Percentiles rank a stretch among this genome's conserved stretches.
These are phyloP conservation scores for Nakazawaea pomicola DNA, from an alignment of 805 yeast genomes.

Conservation along the genomic window DNA sequence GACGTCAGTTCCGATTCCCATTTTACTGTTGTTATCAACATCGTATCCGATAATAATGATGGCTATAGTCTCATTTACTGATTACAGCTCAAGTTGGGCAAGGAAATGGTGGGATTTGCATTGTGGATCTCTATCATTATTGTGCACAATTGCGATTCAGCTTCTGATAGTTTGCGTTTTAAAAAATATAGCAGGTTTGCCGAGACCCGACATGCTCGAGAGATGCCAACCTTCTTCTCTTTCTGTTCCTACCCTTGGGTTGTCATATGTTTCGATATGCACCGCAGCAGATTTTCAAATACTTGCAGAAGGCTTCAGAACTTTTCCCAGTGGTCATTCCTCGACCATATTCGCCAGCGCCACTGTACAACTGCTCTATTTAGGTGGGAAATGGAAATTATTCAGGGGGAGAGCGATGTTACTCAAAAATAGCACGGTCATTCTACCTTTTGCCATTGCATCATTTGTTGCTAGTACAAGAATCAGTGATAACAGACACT, in stretches of 20 bases:
- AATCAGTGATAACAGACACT: slow-evolving; percentile 45
- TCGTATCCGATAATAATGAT: no score
- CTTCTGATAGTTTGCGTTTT: slow-evolving; percentile 35
- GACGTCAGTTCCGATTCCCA: slow-evolving; percentile 28
- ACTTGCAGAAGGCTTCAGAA: slow-evolving; percentile 47
- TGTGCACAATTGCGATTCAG: slow-evolving; percentile 34
- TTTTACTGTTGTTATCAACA: slow-evolving; percentile 26
- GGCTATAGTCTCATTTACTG: no score
- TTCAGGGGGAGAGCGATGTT: slow-evolving; percentile 32
- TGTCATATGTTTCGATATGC: slow-evolving; percentile 45
- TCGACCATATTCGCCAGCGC: slow-evolving; percentile 45
- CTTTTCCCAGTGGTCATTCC: slow-evolving; percentile 58
- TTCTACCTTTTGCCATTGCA: slow-evolving; percentile 32
- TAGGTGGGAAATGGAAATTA: slow-evolving; percentile 28
- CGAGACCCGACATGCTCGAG: slow-evolving; percentile 48
- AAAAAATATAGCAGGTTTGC: slow-evolving; percentile 44
- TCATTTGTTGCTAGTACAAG: slow-evolving; percentile 33
- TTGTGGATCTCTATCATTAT: slow-evolving; percentile 28
- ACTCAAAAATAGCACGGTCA: slow-evolving; percentile 25
- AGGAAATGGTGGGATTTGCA: slow-evolving; percentile 38
- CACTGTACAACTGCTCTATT: slow-evolving; percentile 29
- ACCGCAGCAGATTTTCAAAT: slow-evolving; percentile 28
- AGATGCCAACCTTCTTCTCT: slow-evolving; percentile 39
- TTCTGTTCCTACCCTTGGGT: slow-evolving; percentile 27
- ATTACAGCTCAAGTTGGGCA: no score